These are phyloP conservation scores for Chaetoceros tenuissimus DNA, from an alignment of 108 stramenopile genomes.

Conservation along the genomic window DNA sequence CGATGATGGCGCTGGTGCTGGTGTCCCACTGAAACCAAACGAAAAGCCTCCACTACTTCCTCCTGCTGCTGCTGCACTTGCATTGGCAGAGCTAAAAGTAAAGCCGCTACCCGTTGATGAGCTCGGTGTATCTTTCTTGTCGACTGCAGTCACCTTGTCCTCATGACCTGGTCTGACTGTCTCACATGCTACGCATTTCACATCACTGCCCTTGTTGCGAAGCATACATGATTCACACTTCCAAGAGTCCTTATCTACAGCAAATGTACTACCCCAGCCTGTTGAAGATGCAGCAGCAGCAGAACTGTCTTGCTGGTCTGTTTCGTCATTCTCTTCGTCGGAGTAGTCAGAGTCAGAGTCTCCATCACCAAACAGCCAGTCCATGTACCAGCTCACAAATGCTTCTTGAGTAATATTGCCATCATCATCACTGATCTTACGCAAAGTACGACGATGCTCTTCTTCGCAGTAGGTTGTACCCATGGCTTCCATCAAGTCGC, in stretches of 20 bases:
- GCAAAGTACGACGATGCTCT: neutral
- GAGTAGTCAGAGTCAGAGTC: no score
- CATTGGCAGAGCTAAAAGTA: no score
- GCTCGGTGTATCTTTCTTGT: no score
- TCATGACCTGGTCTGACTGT: constrained; percentile 55
- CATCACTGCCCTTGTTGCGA: constrained; percentile 36
- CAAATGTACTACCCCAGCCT: no score
- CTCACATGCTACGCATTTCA: constrained; percentile 73
- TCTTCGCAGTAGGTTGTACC: neutral
- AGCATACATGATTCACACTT: constrained; percentile 74
- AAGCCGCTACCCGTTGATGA: no score
- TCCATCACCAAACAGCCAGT: constrained; percentile 77
- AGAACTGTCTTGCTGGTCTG: constrained; percentile 20
- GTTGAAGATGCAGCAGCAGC: no score
- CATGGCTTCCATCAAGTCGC: constrained; percentile 10
- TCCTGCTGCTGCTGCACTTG: neutral
- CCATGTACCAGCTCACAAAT: constrained; percentile 80
- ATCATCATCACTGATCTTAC: neutral
- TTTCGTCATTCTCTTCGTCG: no score
- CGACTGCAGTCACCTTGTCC: no score
- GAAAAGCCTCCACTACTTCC: no score
- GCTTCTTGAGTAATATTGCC: constrained; percentile 15
- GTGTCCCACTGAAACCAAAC: no score
- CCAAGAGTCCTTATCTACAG: no score
- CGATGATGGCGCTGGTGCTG: no score